Evolutionary conservation across 2,329 filamentous ascomycete species (phyloP), one percentile per base, ranked within the genome.

Genomic region (Penicillium janthinellum): DNA sequence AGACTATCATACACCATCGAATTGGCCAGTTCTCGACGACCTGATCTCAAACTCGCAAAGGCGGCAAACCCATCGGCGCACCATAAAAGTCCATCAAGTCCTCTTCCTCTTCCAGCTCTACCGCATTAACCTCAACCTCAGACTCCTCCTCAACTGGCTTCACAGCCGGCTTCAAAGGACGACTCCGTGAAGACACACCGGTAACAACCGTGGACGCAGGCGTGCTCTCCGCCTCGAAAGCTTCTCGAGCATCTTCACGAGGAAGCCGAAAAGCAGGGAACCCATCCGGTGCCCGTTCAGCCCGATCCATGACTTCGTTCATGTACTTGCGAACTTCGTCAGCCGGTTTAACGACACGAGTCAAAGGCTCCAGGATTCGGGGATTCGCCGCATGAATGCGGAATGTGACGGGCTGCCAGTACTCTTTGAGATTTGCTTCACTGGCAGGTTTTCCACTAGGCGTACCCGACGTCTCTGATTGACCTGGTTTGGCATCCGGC

Each of bases 191-290:
- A 44, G 62, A 58, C 39, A 60, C 44, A 50, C 48, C 49, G 5
- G 41, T 45, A 38, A 58, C 56, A 2, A 62, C 28, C 20, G 31
- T 56, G 28, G 60, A 64, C 22, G 64, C 65, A 8, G 71, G 69
- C 12, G 69, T 72, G 2, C 62, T 67, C 34, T 71, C 71, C 5
- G 53, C 57, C 34, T 76, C 73, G 10, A 64, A 67, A 37, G 60
- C 73, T 58, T 73, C 70, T n/a, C 61, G 64, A 0, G 67, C 60
- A 5, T 70, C 67, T 52, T 81, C 79, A 5, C 71, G 71, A 3
- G 86, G 86, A 51, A 88, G 71, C 51, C 83, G 79, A 56, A 86
- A 76, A 1, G 84, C 84, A 8, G 88, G 75, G 68, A 82, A 83
- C 5, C 82, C 81, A 58, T 82, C 80, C 3, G 84, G 83, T 0